Base-by-base conservation (phyloP, 768 basidiomycete species). In the Lactarius vividus region DNA sequence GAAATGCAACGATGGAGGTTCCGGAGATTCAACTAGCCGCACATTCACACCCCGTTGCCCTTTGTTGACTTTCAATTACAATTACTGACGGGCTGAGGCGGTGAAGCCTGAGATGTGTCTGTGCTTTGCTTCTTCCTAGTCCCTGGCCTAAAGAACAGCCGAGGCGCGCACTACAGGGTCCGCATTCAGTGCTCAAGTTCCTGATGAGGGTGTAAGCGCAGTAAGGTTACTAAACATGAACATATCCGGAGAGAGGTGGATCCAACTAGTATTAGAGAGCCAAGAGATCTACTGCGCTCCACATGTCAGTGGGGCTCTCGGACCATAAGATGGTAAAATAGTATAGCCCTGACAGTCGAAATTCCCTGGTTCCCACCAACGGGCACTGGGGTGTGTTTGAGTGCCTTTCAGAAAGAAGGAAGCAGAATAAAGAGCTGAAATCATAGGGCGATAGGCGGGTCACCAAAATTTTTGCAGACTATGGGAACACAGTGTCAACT, bases 211-310 rank as follows among this genome's bases (percentile, higher is more conserved):
- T 23, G 46, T 0, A 49, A 13, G 18, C 6, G 23, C 10, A 23
- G n/a, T 5, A 49, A 60, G 49, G 61, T 33, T 3, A 33, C 60
- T 26, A 65, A 35, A 26, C 8, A 31, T 10, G 28, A 26, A 65
- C 56, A 39, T 5, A 69, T 62, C 31, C 61, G 64, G 15, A 69
- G 49, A 5, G 64, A 1, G 69, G 68, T 15, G 61, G 42, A 56
- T 61, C 35, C 46, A 23, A 31, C 40, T 64, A 58, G 67, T 70
- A 42, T 66, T 64, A 2, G 64, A 59, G 3, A 70, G 61, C 64
- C 64, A 69, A 23, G 68, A 63, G 35, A 55, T 29, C 64, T 64
- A 70, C n/a, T 70, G 67, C 11, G 65, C 61, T 66, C 35, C 35
- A 35, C 10, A 35, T 35, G 35, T 11, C 35, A 11, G 35, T 35